Base-by-base conservation (phyloP, 768 basidiomycete genomes). In the Suillus occidentalis region DNA sequence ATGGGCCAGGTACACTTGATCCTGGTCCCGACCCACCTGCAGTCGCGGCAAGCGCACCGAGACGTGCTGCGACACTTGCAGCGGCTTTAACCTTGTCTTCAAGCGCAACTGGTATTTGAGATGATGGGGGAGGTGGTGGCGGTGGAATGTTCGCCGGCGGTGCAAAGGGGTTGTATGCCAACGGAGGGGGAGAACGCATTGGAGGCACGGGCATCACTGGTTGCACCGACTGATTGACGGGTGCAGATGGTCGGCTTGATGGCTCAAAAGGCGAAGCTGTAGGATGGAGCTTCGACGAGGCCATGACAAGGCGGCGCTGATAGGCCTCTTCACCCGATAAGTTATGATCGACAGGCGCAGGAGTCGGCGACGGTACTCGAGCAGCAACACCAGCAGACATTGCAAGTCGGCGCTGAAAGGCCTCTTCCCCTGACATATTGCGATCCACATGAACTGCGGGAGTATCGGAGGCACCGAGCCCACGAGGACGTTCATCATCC, bases 291-390 rank as follows among this genome's bases (percentile, higher is more conserved):
- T 76, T 71, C 7, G 80, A 81, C n/a, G 72, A 65, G 10, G 87
- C 87, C 83, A 93, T 79, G n/a, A 88, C 89, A 13, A 91, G 78
- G 14, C 91, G 86, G 49, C 89, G 87, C 68, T 88, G 87, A 71
- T 87, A 93, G 1, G 89, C 91, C 71, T 92, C 92, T 57, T 94
- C 92, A n/a, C 91, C 91, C 3, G 87, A 86, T 68, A 89, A 77
- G 43, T 75, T 78, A 40, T 76, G 75, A 36, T 85, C 82, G 0
- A 84, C 75, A 1, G 76, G 72, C 5, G 77, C 76, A 22, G 83
- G 77, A 20, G 83, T 42, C 3, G 76, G 65, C 55, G 72, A 75
- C 37, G 67, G 68, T 1, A 61, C 69, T 28, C 67, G 69, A n/a
- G 74, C 65, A 14, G 56, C 65, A 10, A 65, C 64, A 28, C 65